Conservation (phyloP, 306 rosid species). For the Mucuna pruriens region DNA sequence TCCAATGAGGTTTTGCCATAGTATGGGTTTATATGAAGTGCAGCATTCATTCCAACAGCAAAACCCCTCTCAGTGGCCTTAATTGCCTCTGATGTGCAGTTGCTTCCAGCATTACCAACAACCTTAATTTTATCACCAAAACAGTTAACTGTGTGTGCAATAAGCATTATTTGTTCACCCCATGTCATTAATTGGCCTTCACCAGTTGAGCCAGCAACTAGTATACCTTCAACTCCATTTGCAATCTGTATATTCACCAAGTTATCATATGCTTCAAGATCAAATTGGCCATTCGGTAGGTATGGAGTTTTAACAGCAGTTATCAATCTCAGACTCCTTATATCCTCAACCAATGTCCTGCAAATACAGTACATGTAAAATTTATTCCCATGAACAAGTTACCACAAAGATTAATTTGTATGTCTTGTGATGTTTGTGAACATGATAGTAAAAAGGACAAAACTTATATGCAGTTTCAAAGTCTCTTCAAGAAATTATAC, state of each 20-base stretch:
- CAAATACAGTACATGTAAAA: conserved; percentile 18
- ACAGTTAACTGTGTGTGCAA: conserved; percentile 77
- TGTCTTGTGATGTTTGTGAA: background rate
- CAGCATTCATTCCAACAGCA: conserved; percentile 99
- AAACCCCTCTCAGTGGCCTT: conserved; percentile 85
- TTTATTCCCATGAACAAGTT: conserved; percentile 2
- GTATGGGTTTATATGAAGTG: conserved; percentile 94
- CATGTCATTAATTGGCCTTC: conserved; percentile 94
- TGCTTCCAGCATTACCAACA: conserved; percentile 89
- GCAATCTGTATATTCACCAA: conserved; percentile 70
- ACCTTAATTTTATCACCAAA: conserved; percentile 83
- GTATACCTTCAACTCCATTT: conserved; percentile 73
- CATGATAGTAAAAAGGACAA: background rate
- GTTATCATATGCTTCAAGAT: conserved; percentile 60
- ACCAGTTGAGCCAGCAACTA: conserved; percentile 90
- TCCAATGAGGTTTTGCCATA: conserved; percentile 87
- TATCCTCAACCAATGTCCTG: conserved; percentile 74
- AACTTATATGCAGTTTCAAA: too few species aligned
- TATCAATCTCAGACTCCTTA: conserved; percentile 68
- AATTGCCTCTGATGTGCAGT: conserved; percentile 81
- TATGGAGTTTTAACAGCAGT: conserved; percentile 90
- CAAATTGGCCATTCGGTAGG: conserved; percentile 61
- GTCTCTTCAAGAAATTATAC: conserved; percentile 17
- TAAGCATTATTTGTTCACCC: conserved; percentile 90
- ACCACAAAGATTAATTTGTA: background rate